Evolutionary conservation across 78 protist species (phyloP).

Genomic region (Parvularia atlantis): DNA sequence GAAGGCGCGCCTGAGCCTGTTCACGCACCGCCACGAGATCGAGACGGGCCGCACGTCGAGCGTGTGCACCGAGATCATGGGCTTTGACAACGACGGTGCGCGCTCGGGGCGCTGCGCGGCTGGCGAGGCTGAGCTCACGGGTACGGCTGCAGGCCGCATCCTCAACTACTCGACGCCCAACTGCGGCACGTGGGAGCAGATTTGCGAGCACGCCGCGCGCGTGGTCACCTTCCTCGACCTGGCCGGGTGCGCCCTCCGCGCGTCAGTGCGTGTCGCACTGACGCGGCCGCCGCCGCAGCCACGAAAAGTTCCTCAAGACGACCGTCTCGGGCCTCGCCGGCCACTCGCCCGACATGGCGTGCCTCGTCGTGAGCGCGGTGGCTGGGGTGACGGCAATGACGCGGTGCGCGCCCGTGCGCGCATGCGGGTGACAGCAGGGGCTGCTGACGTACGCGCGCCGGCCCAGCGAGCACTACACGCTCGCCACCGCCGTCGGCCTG

Average conservation of each 20-base stretch:
- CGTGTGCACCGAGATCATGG: constrained; percentile 60
- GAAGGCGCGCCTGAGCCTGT: constrained; percentile 53
- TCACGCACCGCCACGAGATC: constrained; percentile 72
- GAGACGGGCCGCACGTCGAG: constrained; percentile 71
- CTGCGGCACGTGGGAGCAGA: background rate
- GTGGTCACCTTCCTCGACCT: constrained; percentile 64
- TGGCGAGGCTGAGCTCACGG: no score
- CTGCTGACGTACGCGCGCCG: no score
- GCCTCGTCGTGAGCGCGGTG: constrained; percentile 58
- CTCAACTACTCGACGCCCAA: constrained; percentile 23
- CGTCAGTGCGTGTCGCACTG: no score
- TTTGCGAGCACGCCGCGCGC: no score
- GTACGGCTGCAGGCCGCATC: constrained; percentile 51
- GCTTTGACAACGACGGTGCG: no score
- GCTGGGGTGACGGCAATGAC: constrained; percentile 61
- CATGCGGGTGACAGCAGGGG: no score
- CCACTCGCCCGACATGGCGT: constrained; percentile 61
- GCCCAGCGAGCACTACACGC: constrained; percentile 77
- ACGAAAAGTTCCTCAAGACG: constrained; percentile 74
- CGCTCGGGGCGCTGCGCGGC: no score
- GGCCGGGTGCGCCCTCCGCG: no score
- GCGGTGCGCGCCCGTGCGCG: no score
- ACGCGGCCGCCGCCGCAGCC: no score
- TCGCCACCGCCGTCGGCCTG: constrained; percentile 72
- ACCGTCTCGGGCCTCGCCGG: constrained; percentile 85